Evolutionary conservation across 2,329 filamentous ascomycete genomes (phyloP).

Genomic region (Hyphodiscus sp.): DNA sequence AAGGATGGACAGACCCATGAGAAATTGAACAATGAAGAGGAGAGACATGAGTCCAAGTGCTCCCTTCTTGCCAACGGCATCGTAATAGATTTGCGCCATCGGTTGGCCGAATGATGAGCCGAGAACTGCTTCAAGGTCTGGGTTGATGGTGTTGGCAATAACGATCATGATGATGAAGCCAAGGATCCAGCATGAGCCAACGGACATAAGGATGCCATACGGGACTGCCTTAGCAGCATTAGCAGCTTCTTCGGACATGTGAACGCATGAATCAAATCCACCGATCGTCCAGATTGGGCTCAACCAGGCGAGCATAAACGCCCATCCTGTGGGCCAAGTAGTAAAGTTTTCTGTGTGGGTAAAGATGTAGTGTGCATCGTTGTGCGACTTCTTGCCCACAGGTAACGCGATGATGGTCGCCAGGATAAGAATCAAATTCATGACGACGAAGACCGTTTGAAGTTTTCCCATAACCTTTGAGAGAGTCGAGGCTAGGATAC

Average conservation of each 20-base stretch:
- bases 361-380: constrained; percentile 47
- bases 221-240: constrained; percentile 55
- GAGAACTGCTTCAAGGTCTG: constrained; percentile 43
- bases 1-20: constrained; percentile 53
- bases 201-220: constrained; percentile 51
- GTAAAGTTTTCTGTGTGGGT: constrained; percentile 49
- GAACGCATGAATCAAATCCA: constrained; percentile 51
- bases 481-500: constrained; percentile 44
- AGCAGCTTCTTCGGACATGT: constrained; percentile 55
- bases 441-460: constrained; percentile 47
- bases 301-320: constrained; percentile 55
- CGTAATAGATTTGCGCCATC: constrained; percentile 49
- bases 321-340: constrained; percentile 50
- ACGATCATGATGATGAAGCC: constrained; percentile 53
- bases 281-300: constrained; percentile 56
- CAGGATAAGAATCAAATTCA: constrained; percentile 49
- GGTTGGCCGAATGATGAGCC: constrained; percentile 49
- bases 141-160: constrained; percentile 49
- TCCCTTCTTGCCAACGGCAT: constrained; percentile 52
- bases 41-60: constrained; percentile 52
- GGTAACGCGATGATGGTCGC: constrained; percentile 52
- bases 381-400: constrained; percentile 38
- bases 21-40: constrained; percentile 54
- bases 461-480: constrained; percentile 53
- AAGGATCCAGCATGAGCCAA: constrained; percentile 48